Base-by-base conservation (phyloP, 1,139 yeast genomes). In the Citeromyces siamensis region DNA sequence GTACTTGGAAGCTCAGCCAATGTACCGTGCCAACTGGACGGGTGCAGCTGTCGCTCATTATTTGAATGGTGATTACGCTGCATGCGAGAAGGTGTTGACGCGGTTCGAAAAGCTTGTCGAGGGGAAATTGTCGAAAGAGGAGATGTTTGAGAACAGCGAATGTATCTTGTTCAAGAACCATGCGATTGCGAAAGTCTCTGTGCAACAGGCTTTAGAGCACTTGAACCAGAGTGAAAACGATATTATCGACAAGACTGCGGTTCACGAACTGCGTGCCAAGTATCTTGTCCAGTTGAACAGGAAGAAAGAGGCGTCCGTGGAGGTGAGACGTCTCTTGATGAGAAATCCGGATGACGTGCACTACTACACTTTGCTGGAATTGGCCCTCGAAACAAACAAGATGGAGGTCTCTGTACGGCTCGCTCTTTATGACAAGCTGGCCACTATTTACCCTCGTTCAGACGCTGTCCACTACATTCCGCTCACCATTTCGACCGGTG, bases 21-120 rank as follows among this genome's bases (percentile, higher is more conserved):
- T 94, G 0, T 80, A 74, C 52, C 71, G 96, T 45, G 90, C 93
- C 46, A 81, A 85, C 51, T 93, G 97, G 96, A 82, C 95, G 2
- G 80, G 82, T 0, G 65, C 83, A 39, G 96, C 95, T 0, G 67
- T 84, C 31, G 95, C 96, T 0, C 85, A 82, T 50, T 85, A 83
- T 54, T 64, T 88, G 51, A 72, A 71, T 50, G 69, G 71, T 19
- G 85, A 88, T 50, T 70, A 66, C 50, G 62, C 61, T 23, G 72
- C 71, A 12, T 93, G 95, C 3, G 76, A 79, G 41, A 68, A 72
- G 38, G 81, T 93, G 3, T 66, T 88, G 47, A 55, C 70, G 20
- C 77, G 81, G 48, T 84, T 84, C 47, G 95, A 86, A 51, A 75
- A 68, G 14, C 62, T 85, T 27, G 74, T 84, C 32, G 71, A 67